Evolutionary conservation across 345 rosid species (phyloP).

Genomic region (Streptanthus diversifolius): DNA sequence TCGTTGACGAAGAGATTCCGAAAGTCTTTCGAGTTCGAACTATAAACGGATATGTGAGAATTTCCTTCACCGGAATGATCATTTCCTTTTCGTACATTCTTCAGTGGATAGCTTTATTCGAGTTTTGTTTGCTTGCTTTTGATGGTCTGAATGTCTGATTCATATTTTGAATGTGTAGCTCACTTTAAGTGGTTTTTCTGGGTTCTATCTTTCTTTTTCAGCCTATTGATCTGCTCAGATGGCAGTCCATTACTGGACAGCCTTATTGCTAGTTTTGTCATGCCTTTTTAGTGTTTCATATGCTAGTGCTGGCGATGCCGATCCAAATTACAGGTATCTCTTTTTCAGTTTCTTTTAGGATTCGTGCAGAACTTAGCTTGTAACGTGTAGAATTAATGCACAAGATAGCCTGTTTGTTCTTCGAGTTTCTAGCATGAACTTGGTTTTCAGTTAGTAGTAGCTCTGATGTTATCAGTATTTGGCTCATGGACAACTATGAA

Average conservation of each 20-base stretch:
- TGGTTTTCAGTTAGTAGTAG: neutral
- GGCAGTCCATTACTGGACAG: slow-evolving; percentile 32
- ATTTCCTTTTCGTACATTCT: neutral
- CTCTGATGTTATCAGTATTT: neutral
- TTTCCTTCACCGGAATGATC: neutral
- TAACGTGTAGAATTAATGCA: neutral
- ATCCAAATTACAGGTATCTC: slow-evolving; percentile 59
- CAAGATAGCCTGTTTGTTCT: neutral
- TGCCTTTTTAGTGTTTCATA: slow-evolving; percentile 38
- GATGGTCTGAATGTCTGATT: neutral
- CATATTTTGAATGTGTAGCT: neutral
- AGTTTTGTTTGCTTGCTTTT: neutral
- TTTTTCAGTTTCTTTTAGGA: neutral
- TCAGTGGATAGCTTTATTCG: neutral
- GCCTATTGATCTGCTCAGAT: slow-evolving; percentile 30
- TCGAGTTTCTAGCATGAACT: neutral
- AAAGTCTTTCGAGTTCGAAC: neutral
- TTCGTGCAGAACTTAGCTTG: neutral
- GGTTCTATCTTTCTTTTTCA: neutral
- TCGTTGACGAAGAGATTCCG: neutral
- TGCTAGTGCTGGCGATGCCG: slow-evolving; percentile 75
- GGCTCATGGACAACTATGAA: neutral
- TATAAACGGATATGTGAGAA: neutral
- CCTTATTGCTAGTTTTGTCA: slow-evolving; percentile 30
- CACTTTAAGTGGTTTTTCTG: neutral